phyloP scores from a whole-genome alignment of 176 grass and related monocot genomes.

The Alloteropsis semialata region DNA sequence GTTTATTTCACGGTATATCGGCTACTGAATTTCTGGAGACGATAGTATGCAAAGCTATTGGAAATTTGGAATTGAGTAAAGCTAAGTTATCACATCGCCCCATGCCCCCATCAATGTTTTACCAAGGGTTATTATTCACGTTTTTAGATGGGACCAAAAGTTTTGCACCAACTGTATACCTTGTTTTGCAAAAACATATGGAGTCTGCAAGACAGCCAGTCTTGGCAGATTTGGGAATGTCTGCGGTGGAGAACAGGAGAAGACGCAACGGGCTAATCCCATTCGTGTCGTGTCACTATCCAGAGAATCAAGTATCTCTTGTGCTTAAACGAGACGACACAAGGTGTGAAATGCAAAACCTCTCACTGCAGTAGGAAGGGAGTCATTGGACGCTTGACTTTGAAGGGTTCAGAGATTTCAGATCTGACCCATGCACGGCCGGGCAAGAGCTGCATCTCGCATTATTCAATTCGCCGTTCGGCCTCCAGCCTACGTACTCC shows the following conservation, averaged over 20 bases:
- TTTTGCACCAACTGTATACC: not conserved
- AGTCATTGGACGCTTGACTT: slow-evolving; percentile 3
- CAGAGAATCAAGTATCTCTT: not conserved
- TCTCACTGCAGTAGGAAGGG: not conserved
- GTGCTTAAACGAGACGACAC: not conserved
- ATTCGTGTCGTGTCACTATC: not conserved
- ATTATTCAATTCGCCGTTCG: not conserved
- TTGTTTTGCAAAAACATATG: not conserved
- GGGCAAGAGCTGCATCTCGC: not conserved
- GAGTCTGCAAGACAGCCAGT: not conserved
- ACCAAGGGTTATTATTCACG: too few species aligned
- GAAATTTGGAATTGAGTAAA: too few species aligned
- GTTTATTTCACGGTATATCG: too few species aligned
- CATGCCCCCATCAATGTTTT: not conserved
- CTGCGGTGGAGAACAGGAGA: too few species aligned
- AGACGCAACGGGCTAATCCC: not conserved
- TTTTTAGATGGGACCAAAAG: too few species aligned
- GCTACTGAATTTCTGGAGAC: too few species aligned
- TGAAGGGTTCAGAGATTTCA: not conserved
- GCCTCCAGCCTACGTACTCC: not conserved
- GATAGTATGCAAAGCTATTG: too few species aligned
- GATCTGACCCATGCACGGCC: slow-evolving; percentile 12
- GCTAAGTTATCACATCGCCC: too few species aligned
- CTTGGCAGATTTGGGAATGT: too few species aligned
- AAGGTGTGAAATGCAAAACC: slow-evolving; percentile 19